A percentile compares a stretch with the other conserved stretches of the same genome.
Evolutionary conservation across 306 rosid genomes (phyloP).

Genomic region (Lathyrus sativus): DNA sequence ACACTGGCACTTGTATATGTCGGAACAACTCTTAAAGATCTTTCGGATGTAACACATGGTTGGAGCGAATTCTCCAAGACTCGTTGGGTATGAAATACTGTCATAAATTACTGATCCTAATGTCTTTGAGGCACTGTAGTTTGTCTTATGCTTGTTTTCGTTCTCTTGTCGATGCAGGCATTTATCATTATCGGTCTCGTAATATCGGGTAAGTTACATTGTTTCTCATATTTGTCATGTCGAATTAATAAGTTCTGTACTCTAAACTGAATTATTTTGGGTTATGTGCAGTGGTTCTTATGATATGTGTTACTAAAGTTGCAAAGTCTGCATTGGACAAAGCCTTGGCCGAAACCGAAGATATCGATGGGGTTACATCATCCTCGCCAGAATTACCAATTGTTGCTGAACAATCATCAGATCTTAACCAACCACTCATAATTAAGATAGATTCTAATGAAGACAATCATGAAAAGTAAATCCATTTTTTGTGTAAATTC

Average conservation of each 20-base stretch:
- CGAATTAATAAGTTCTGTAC: neutral
- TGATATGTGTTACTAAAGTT: conserved; percentile 74
- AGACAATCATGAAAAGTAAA: conserved; percentile 62
- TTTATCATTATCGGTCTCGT: conserved; percentile 63
- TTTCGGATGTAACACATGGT: conserved; percentile 94
- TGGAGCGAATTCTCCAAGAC: conserved; percentile 86
- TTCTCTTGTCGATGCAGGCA: conserved; percentile 69
- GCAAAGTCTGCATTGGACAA: conserved; percentile 88
- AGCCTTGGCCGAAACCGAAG: conserved; percentile 86
- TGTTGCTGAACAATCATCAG: conserved; percentile 55
- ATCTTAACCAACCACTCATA: conserved; percentile 80
- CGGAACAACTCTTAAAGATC: conserved; percentile 96
- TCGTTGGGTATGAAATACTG: conserved; percentile 72
- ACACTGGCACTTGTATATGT: conserved; percentile 81
- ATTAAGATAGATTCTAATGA: conserved; percentile 66
- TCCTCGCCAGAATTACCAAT: conserved; percentile 54
- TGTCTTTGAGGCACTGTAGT: conserved; percentile 20
- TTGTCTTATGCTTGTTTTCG: conserved; percentile 17
- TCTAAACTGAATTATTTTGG: conserved; percentile 32
- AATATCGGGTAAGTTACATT: conserved; percentile 71
- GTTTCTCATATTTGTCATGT: neutral
- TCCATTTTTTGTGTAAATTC: conserved; percentile 63
- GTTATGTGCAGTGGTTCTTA: conserved; percentile 72
- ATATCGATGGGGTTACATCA: conserved; percentile 46
- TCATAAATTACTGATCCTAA: conserved; percentile 25